phyloP scores from a whole-genome alignment of 2,329 filamentous ascomycete species.

The Coleophoma eucalyptorum region DNA sequence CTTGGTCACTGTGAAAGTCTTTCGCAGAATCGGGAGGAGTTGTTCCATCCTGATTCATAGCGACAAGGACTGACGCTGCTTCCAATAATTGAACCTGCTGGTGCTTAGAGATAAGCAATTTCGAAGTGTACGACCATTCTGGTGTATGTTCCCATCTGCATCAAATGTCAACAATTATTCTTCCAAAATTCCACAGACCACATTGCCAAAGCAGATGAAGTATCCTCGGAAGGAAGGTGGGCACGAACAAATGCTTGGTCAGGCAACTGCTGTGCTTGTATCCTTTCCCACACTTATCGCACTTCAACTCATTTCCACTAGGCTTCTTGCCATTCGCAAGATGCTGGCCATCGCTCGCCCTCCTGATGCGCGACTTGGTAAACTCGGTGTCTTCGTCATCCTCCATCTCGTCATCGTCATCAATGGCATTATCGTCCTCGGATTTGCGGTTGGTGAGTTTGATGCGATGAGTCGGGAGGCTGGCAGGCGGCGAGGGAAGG shows the following conservation, averaged over 20 bases:
- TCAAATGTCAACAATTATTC: constrained; percentile 29
- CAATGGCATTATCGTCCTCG: constrained; percentile 58
- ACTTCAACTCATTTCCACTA: constrained; percentile 82
- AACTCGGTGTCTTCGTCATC: constrained; percentile 35
- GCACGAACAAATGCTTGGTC: constrained; percentile 99
- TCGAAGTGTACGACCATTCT: constrained; percentile 95
- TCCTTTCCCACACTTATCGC: constrained; percentile 97
- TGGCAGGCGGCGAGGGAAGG: constrained; percentile 63
- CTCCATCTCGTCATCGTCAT: constrained; percentile 63
- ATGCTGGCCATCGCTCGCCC: constrained; percentile 83
- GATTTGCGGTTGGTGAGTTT: constrained; percentile 47
- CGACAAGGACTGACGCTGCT: constrained; percentile 91
- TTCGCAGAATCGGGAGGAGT: constrained; percentile 64
- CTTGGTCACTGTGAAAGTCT: constrained; percentile 72
- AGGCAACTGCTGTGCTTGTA: constrained; percentile 99
- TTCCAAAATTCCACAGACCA: constrained; percentile 11
- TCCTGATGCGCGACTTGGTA: constrained; percentile 48
- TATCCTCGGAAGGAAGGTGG: constrained; percentile 45
- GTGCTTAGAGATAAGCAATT: constrained; percentile 97
- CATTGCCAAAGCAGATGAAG: constrained; percentile 30
- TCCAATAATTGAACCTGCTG: constrained; percentile 98
- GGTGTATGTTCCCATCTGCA: constrained; percentile 98
- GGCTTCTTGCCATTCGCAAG: constrained; percentile 72
- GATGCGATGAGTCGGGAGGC: constrained; percentile 53
- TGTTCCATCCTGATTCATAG: constrained; percentile 70